phyloP scores from a whole-genome alignment of 768 basidiomycete species.

The Sistotremastrum niveocremeum region DNA sequence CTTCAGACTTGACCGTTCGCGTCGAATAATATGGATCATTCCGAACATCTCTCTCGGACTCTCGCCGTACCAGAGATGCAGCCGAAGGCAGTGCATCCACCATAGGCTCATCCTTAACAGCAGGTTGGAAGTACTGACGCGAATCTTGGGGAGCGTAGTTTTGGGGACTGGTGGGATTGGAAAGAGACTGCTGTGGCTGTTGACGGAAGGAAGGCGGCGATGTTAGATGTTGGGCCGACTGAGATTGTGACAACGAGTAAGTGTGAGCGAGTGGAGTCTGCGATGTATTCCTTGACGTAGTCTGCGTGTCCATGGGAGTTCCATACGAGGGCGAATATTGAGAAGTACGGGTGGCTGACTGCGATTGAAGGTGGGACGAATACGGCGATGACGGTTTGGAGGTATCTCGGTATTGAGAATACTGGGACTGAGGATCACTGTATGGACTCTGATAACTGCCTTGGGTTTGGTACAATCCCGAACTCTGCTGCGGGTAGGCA shows the following conservation, averaged over 20 bases:
- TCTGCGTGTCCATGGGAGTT: constrained; percentile 33
- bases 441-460: no score
- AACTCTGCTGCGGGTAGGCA: no score
- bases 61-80: constrained; percentile 29
- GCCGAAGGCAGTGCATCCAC: background rate
- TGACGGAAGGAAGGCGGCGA: constrained; percentile 21
- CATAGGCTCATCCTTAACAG: background rate
- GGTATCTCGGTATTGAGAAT: background rate
- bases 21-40: constrained; percentile 34
- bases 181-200: constrained; percentile 27
- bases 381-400: constrained; percentile 43
- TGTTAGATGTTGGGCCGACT: constrained; percentile 29
- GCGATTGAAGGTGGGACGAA: constrained; percentile 54
- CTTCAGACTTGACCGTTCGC: constrained; percentile 53
- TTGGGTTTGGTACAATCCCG: no score
- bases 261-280: constrained; percentile 57
- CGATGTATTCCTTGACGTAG: constrained; percentile 55
- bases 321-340: constrained; percentile 47
- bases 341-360: constrained; percentile 32
- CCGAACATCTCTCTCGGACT: constrained; percentile 20
- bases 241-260: constrained; percentile 18
- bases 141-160: constrained; percentile 16
- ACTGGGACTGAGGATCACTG: background rate
- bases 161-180: constrained; percentile 32
- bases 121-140: constrained; percentile 40